A percentile compares a stretch with the other conserved stretches of the same genome.
phyloP scores from a whole-genome alignment of 1,139 yeast species.

The Kodamaea derodonti region DNA sequence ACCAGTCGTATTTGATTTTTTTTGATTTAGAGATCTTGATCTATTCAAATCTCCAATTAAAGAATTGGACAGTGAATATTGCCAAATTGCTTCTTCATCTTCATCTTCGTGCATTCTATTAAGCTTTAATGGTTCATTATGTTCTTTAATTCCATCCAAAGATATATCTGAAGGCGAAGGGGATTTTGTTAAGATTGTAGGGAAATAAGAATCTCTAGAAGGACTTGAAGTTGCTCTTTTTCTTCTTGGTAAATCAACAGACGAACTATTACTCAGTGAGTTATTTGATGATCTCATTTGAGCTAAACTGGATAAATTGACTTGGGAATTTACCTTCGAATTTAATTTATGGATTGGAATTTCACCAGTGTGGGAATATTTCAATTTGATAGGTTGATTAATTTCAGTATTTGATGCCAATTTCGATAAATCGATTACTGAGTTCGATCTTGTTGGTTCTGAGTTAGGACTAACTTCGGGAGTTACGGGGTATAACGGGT shows the following conservation, averaged over 20 bases:
- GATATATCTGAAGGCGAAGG: constrained; percentile 17
- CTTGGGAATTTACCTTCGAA: constrained; percentile 39
- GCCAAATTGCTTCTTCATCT: background rate
- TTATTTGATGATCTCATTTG: constrained; percentile 24
- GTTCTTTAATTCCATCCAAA: constrained; percentile 21
- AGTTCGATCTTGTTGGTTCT: constrained; percentile 41
- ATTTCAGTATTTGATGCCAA: constrained; percentile 35
- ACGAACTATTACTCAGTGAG: constrained; percentile 24
- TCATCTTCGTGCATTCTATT: constrained; percentile 2
- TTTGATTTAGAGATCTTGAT: constrained; percentile 30
- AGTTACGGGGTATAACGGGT: constrained; percentile 34
- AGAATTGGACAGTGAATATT: background rate
- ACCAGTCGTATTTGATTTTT: constrained; percentile 19
- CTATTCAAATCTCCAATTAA: constrained; percentile 16
- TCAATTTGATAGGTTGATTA: constrained; percentile 38
- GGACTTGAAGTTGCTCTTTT: constrained; percentile 24
- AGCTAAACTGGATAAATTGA: constrained; percentile 24
- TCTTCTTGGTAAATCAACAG: constrained; percentile 27
- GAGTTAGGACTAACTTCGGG: constrained; percentile 46
- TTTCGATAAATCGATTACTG: constrained; percentile 41
- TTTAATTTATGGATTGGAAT: constrained; percentile 40
- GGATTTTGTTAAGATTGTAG: constrained; percentile 16
- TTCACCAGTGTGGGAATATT: constrained; percentile 37
- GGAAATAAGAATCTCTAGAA: constrained; percentile 31
- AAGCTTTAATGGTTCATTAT: constrained; percentile 13